These are phyloP conservation scores for Penicillium nucicola DNA, from an alignment of 495 filamentous ascomycete genomes.

Conservation along the genomic window DNA sequence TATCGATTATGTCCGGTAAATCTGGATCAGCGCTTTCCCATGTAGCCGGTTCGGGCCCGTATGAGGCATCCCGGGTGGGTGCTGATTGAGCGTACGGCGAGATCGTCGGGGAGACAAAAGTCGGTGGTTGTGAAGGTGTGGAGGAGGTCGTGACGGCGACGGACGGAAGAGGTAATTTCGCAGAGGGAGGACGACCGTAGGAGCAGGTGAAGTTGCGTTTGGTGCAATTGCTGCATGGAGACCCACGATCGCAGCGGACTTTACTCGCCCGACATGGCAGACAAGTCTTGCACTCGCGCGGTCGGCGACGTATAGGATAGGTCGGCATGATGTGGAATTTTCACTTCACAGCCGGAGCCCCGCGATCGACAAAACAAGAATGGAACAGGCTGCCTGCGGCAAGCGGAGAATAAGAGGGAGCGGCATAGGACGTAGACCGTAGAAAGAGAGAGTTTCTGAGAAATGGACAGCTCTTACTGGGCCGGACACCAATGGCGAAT, in stretches of 20 bases:
- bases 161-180: slow-evolving; percentile 12
- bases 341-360: slow-evolving; percentile 5
- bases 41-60: slow-evolving; percentile 10
- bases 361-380: slow-evolving; percentile 10
- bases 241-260: slow-evolving; percentile 68
- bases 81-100: slow-evolving; percentile 3
- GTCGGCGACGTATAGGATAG: slow-evolving; percentile 44
- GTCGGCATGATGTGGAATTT: slow-evolving; percentile 25
- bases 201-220: slow-evolving; percentile 68
- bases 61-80: slow-evolving; percentile 11
- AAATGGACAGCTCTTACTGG: slow-evolving; percentile 7
- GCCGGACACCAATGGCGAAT: not conserved
- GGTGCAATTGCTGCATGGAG: slow-evolving; percentile 70
- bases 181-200: slow-evolving; percentile 61
- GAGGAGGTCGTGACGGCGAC: slow-evolving; percentile 14
- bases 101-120: slow-evolving; percentile 14
- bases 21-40: slow-evolving; percentile 19
- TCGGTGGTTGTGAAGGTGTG: slow-evolving; percentile 13
- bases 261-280: slow-evolving; percentile 48
- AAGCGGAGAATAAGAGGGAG: slow-evolving; percentile 13
- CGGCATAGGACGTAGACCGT: slow-evolving; percentile 16
- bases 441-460: not conserved
- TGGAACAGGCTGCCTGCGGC: slow-evolving; percentile 13
- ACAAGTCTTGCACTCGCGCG: slow-evolving; percentile 49
- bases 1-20: slow-evolving; percentile 30